Percentiles rank a stretch among this genome's conserved stretches.
These are phyloP conservation scores for Cladochytrium replicatum DNA, from an alignment of 192 early-diverging fungal species.

Conservation along the genomic window DNA sequence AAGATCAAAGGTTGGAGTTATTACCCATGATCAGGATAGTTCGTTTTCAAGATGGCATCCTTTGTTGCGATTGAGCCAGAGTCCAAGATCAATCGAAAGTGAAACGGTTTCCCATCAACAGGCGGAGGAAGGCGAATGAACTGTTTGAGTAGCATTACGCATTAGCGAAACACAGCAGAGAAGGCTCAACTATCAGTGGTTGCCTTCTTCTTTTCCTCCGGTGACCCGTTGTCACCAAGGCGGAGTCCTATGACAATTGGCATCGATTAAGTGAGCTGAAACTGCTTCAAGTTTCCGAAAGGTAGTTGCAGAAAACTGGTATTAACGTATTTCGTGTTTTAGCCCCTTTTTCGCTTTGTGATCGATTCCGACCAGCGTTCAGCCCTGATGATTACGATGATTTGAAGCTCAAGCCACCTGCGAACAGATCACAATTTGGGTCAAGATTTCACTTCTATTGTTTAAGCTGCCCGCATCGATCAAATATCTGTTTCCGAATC, in stretches of 20 bases:
- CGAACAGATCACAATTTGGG: too few species aligned
- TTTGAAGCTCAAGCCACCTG: too few species aligned
- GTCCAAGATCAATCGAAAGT: slow-evolving; percentile 69
- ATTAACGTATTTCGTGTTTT: too few species aligned
- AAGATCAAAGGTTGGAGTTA: background rate
- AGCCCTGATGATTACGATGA: too few species aligned
- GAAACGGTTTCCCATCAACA: slow-evolving; percentile 37
- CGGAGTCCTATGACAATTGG: slow-evolving; percentile 37
- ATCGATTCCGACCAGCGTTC: too few species aligned
- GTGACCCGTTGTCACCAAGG: slow-evolving; percentile 49
- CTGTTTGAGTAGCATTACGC: slow-evolving; percentile 26
- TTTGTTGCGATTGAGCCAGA: slow-evolving; percentile 66
- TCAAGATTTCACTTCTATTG: too few species aligned
- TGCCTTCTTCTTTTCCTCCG: slow-evolving; percentile 41
- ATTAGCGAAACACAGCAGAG: background rate
- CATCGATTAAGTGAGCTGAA: too few species aligned
- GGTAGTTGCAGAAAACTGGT: too few species aligned
- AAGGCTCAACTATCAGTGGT: slow-evolving; percentile 9
- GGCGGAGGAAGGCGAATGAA: slow-evolving; percentile 70
- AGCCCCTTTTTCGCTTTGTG: too few species aligned
- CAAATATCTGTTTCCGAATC: too few species aligned
- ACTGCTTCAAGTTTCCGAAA: too few species aligned
- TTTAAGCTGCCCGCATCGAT: too few species aligned
- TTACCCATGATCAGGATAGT: slow-evolving; percentile 71
- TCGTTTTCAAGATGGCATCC: slow-evolving; percentile 67